These are phyloP conservation scores for Umbilicus rupestris DNA, from an alignment of 164 flowering plant genomes.

Conservation along the genomic window DNA sequence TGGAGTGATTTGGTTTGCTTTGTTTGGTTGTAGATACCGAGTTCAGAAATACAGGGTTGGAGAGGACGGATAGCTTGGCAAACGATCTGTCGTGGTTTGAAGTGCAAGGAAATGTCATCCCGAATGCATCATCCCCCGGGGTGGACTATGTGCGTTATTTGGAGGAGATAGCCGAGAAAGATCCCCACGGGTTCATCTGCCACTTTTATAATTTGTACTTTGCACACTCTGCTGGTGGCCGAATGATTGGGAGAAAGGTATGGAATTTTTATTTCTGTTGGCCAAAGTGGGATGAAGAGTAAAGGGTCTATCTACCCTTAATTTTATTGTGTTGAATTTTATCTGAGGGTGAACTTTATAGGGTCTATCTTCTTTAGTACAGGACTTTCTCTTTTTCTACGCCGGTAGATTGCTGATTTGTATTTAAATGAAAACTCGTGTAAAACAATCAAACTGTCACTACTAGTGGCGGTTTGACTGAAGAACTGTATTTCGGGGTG, in stretches of 20 bases:
- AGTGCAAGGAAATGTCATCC: constrained; percentile 73
- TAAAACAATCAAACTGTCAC: too few species aligned
- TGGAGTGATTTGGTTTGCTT: not conserved
- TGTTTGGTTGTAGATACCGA: constrained; percentile 55
- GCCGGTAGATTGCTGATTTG: too few species aligned
- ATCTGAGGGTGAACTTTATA: too few species aligned
- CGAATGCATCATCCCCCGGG: constrained; percentile 83
- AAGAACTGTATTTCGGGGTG: too few species aligned
- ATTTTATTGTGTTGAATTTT: too few species aligned
- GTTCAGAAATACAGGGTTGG: constrained; percentile 83
- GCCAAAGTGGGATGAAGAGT: too few species aligned
- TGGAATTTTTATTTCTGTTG: not conserved
- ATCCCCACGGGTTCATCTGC: constrained; percentile 90
- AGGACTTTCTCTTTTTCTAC: too few species aligned
- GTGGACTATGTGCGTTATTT: constrained; percentile 51
- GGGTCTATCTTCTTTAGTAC: too few species aligned
- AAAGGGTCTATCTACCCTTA: too few species aligned
- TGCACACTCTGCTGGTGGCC: constrained; percentile 96
- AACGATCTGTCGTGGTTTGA: constrained; percentile 93
- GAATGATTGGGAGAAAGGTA: constrained; percentile 95
- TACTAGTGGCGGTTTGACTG: too few species aligned
- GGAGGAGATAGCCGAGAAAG: constrained; percentile 62
- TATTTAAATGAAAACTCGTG: too few species aligned
- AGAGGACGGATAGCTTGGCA: constrained; percentile 76
- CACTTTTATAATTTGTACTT: constrained; percentile 91